Base-by-base conservation (phyloP, 202 grass and related monocot genomes). In the Elaeis oleifera region DNA sequence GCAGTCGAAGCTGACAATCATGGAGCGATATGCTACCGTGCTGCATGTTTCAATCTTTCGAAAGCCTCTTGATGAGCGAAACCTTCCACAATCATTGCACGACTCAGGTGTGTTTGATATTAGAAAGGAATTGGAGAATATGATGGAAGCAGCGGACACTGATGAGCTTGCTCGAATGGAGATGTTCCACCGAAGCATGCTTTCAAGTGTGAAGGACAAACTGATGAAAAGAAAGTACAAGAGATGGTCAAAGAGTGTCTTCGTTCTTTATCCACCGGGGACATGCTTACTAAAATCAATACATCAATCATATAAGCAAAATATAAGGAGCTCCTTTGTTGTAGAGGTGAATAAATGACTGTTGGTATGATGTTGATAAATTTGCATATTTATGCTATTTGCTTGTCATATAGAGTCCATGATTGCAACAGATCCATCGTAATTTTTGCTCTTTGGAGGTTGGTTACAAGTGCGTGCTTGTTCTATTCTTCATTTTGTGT, bases 11-110 rank as follows among this genome's bases (percentile, higher is more conserved):
- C 50, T 97, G 68, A 77, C 69, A 64, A 65, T 92, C 31, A 86
- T 89, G 88, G 88, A 97, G 51, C 78, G 82, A 74, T 92, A 92
- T 61, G 94, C 94, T 15, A 86, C 79, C 72, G 77, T 97, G 69
- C 83, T 97, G 16, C 88, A 92, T 69, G 80, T 97, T 65, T 97
- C 94, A 32, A 89, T 97, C 62, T 97, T 97, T 58, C 76, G 82
- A 64, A 97, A 97, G 69, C 77, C 74, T 13, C 72, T 97, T 26
- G 88, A 89, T 20, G 94, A 89, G 68, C 69, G 66, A 59, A 82
- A 24, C 1, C 69, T 99, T 60, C 80, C 80, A 11, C 74, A 80
- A 16, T 86, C 74, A 16, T 78, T 92, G 74, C 77, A 89, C 39
- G 82, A 85, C 20, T 89, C 82, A 67, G 65, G 65, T 3, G 82